Percentiles rank a stretch among this genome's conserved stretches.
Conservation (phyloP, 768 basidiomycete species). For the Pulveroboletus sp. region DNA sequence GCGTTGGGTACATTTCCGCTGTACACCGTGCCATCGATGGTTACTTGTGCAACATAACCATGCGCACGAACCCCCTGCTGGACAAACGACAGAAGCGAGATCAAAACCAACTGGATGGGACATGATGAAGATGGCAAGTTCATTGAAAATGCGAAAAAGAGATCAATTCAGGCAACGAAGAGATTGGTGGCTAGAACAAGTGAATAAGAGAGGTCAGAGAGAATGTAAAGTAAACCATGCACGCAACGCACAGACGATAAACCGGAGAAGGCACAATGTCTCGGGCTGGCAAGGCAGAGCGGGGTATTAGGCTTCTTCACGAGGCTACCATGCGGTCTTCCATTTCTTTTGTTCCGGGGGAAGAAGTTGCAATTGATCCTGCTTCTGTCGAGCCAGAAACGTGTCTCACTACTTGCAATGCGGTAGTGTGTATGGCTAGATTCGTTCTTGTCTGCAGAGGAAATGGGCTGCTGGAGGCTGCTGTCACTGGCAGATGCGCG, state of each 20-base stretch:
- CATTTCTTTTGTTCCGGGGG: not conserved
- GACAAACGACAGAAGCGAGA: constrained; percentile 10
- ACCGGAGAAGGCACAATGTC: not conserved
- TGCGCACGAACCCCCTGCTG: constrained; percentile 35
- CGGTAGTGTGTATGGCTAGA: not conserved
- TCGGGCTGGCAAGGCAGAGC: constrained; percentile 9
- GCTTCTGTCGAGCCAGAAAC: not conserved
- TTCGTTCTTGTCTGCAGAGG: not conserved
- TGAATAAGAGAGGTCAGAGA: not conserved
- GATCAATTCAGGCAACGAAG: not conserved
- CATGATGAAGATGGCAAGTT: not conserved
- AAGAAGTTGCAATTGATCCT: not conserved
- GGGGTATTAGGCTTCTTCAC: constrained; percentile 18
- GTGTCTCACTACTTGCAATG: too few species aligned
- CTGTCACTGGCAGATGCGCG: too few species aligned
- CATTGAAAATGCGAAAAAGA: constrained; percentile 2
- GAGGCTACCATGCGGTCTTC: constrained; percentile 17
- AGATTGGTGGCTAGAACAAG: not conserved
- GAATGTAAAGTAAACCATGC: constrained; percentile 1
- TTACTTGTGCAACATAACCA: constrained; percentile 41
- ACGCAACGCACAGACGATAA: constrained; percentile 1
- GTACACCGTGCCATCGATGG: constrained; percentile 44
- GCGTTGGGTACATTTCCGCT: constrained; percentile 42
- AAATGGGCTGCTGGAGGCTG: too few species aligned
- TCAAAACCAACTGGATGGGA: constrained; percentile 1